Evolutionary conservation across 2,329 filamentous ascomycete genomes (phyloP), one percentile per base, ranked within the genome.

Genomic region (Xylariaceae sp.): DNA sequence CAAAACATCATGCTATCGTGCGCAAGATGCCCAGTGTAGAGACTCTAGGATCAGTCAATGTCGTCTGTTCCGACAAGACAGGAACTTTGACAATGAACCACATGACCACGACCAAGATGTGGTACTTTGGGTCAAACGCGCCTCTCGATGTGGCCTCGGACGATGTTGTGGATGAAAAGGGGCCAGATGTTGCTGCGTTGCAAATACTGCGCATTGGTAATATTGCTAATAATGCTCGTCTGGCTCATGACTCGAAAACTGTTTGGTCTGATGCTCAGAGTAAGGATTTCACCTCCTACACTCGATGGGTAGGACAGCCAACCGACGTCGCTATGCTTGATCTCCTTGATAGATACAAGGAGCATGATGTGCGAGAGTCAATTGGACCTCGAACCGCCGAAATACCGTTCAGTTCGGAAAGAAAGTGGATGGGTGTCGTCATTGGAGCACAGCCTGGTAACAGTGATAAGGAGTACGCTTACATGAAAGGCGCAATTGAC

Each of bases 11-110:
- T 72, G 94, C 94, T 7, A 99, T 99, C 72, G 93, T 99, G 61
- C 88, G 94, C 66, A 88, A 90, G 71, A 88, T 99, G 76, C 95
- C 95, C 18, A 97, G 94, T 74, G 95, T 99, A 7, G 94, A 99
- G 74, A 99, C 94, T 0, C 78, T 99, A 4, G 95, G 95, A 7
- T 97, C 92, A n/a, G 94, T 99, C 60, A 99, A 97, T 69, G 92
- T 99, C n/a, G 91, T 99, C 5, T 99, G 95, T 77, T 97, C 92
- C 67, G 94, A 99, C 79, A 99, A 99, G 77, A 99, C 94, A 49
- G 87, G 93, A 37, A 99, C 94, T 1, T 78, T 99, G 62, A 99
- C 94, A 0, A 92, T 92, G 72, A 99, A 97, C 72, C 94, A 99
- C 72, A 97, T 99, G 94, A 96, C 94, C 0, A 92, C 92, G 0